Evolutionary conservation across 2,329 filamentous ascomycete species (phyloP), one percentile per base, ranked within the genome.

Genomic region (Epichloe gansuensis): DNA sequence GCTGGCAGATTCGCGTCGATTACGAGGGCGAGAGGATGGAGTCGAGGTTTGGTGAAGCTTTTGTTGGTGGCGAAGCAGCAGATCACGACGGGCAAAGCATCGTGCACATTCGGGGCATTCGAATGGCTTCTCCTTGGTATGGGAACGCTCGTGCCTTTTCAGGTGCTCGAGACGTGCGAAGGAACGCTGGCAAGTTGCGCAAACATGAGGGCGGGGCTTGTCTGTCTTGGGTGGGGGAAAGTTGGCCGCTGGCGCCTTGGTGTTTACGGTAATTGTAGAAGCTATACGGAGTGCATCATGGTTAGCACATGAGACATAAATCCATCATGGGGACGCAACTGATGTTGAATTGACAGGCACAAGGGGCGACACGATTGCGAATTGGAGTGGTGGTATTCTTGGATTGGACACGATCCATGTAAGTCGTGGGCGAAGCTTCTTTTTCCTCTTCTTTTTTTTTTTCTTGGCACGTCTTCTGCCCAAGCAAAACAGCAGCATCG

Each of bases 101-200:
- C 93, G 76, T 39, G 88, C 80, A 69, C 93, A 98, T 68, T 97
- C 89, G 31, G 89, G 88, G 63, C 93, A 98, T 69, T 96, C 89
- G 62, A 98, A 98, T 1, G 93, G 93, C 74, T 98, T 98, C 72
- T 98, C 90, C 68, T 98, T 96, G 44, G 90, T 96, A 66, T 96
- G 90, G n/a, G 89, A 95, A 56, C 93, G 82, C 71, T 97, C 93
- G 69, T 98, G 93, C 55, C 93, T 85, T 73, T 98, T 98, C 59
- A 98, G 74, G 68, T 98, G 93, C 71, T 98, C 93, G 61, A 98
- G 74, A 55, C 93, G 84, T 53, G 93, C 93, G 68, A 98, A 98
- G 35, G 88, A 95, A 58, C 93, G 84, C 62, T 84, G 81, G 68
- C 93, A 98, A 47, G 90, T 97, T 41, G 76, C 82, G 73, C 93